A percentile compares a stretch with the other conserved stretches of the same genome.
Evolutionary conservation across 768 basidiomycete species (phyloP).

Genomic region (Suillus paluster): DNA sequence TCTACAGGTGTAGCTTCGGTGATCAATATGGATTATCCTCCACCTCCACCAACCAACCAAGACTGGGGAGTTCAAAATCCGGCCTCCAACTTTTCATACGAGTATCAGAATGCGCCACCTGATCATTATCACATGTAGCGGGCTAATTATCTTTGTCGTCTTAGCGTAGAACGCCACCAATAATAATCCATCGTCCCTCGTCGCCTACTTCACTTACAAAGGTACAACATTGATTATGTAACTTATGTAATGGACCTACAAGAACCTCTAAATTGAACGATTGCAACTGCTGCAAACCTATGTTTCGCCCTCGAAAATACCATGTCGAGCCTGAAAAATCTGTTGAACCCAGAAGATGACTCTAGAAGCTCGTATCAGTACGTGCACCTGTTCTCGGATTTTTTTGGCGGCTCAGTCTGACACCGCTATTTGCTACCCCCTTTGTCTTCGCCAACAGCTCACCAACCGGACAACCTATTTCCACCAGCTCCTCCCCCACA

Average conservation of each 20-base stretch:
- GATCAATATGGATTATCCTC: conserved; percentile 23
- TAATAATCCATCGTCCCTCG: conserved; percentile 1
- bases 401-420: conserved; percentile 12
- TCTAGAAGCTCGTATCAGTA: conserved; percentile 47
- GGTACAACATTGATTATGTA: conserved; percentile 27
- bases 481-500: conserved; percentile 39
- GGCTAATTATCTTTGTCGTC: not conserved
- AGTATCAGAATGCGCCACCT: conserved; percentile 20
- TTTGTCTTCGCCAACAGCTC: conserved; percentile 35
- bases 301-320: conserved; percentile 26
- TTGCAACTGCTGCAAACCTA: conserved; percentile 14
- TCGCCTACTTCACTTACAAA: not conserved
- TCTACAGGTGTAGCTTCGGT: conserved; percentile 13
- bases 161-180: conserved; percentile 6
- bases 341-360: conserved; percentile 58
- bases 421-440: conserved; percentile 23
- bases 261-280: conserved; percentile 26
- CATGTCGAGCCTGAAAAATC: conserved; percentile 61
- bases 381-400: conserved; percentile 23
- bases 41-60: conserved; percentile 14
- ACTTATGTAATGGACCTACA: conserved; percentile 36
- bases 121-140: conserved; percentile 27
- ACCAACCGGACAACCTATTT: conserved; percentile 22
- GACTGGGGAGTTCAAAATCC: conserved; percentile 26
- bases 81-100: conserved; percentile 22